Evolutionary conservation across 2,329 filamentous ascomycete genomes (phyloP).

Genomic region (Macrophomina phaseolina): DNA sequence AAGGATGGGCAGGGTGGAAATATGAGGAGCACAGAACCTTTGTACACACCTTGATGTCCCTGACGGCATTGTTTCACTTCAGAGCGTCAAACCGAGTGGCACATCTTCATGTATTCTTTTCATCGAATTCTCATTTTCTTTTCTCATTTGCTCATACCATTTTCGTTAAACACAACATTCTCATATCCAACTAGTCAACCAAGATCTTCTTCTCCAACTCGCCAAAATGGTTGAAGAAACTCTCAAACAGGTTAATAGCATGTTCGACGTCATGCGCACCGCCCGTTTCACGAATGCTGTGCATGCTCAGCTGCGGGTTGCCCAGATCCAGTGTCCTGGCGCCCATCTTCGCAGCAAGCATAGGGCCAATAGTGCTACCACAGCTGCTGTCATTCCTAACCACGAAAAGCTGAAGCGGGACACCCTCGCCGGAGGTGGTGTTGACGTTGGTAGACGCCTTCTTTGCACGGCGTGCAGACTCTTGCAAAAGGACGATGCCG

Average conservation of each 20-base stretch:
- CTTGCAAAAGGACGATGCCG: constrained; percentile 89
- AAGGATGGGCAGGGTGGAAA: no score
- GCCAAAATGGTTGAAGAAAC: constrained; percentile 87
- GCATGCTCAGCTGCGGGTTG: constrained; percentile 95
- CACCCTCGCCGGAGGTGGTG: constrained; percentile 64
- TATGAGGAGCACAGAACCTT: neutral
- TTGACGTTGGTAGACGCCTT: constrained; percentile 42
- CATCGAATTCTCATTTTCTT: neutral
- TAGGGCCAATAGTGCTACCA: constrained; percentile 97
- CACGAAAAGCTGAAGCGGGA: constrained; percentile 94
- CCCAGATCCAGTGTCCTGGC: constrained; percentile 89
- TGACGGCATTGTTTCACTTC: neutral
- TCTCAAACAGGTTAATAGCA: constrained; percentile 82
- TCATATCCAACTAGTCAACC: constrained; percentile 65
- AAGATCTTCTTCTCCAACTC: constrained; percentile 81
- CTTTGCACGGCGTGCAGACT: constrained; percentile 72
- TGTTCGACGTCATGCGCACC: constrained; percentile 87
- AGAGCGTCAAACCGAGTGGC: neutral
- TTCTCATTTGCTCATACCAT: constrained; percentile 15
- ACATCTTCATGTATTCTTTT: no score
- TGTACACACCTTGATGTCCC: neutral
- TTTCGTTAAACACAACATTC: neutral
- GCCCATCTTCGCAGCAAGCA: constrained; percentile 85
- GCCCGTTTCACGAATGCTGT: constrained; percentile 92
- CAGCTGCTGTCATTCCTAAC: constrained; percentile 95